phyloP scores from a whole-genome alignment of 2,329 filamentous ascomycete species.

The Aspergillus udagawae region DNA sequence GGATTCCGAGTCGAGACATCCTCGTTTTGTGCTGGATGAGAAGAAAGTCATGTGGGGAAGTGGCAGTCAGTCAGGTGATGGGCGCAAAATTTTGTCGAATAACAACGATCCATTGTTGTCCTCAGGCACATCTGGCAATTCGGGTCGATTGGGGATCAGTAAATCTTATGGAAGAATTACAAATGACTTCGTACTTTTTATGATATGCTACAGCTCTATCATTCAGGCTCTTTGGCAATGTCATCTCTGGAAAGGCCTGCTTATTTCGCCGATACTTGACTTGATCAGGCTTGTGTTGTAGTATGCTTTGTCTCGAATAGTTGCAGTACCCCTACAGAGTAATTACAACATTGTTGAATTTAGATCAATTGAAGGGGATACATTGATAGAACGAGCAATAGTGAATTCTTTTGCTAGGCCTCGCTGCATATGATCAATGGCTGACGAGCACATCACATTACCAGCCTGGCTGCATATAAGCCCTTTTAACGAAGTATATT shows the following conservation, averaged over 20 bases:
- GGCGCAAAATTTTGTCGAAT: slow-evolving; percentile 16
- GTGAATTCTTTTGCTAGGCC: neutral
- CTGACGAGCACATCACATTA: neutral
- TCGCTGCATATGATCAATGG: neutral
- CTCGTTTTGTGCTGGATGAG: neutral
- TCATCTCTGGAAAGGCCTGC: neutral
- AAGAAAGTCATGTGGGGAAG: slow-evolving; percentile 7
- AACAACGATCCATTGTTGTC: slow-evolving; percentile 3
- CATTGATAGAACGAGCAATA: neutral
- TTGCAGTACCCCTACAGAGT: neutral
- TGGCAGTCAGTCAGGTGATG: slow-evolving; percentile 28
- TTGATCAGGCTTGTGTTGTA: neutral
- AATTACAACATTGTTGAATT: neutral
- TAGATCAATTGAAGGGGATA: neutral
- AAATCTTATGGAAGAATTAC: neutral
- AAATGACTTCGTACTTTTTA: neutral
- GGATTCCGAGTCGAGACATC: neutral
- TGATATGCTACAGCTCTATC: neutral
- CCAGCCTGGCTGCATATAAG: too few species aligned
- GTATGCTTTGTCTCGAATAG: neutral
- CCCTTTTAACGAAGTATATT: neutral
- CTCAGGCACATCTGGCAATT: neutral
- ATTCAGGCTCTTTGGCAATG: neutral
- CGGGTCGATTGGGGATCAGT: neutral
- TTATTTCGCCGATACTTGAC: neutral